Base-by-base conservation (phyloP, 2,329 filamentous ascomycete genomes). In the Huntiella omanensis region DNA sequence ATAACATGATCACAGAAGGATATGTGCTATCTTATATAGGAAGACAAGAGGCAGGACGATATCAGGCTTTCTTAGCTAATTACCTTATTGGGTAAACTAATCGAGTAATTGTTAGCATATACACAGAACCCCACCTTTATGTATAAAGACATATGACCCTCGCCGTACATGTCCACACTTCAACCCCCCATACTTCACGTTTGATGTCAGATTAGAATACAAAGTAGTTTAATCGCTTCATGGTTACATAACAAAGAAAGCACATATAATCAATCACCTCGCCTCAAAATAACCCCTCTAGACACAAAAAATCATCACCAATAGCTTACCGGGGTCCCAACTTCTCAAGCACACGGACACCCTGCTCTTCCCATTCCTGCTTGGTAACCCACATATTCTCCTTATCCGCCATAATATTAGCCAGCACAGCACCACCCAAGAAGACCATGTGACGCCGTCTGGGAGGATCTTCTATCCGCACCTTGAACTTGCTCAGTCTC, bases 381-480 rank as follows among this genome's bases (percentile, higher is more conserved):
- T 94, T 94, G 55, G 81, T 83, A 58, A 98, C 87, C 91, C 91
- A 98, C 91, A 96, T 96, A 61, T 80, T 83, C 62, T 95, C 85
- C 68, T 95, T 96, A 66, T 96, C 87, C 40, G 91, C 87, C 82
- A 98, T 96, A 63, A 98, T 92, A 61, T 96, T 96, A 55, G 91
- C 91, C 57, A 98, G 69, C 52, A 98, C 91, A 19, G 91, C 91
- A 55, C 91, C 91, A 49, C 91, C 91, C 47, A 98, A 66, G 72
- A 98, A 96, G n/a, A 98, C 91, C 87, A 98, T 96, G 69, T 98
- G 91, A 64, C 88, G 75, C 67, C 91, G 76, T 65, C 91, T 75
- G 33, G 91, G 91, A 44, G 91, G 91, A 62, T 98, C 91, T 63
- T 98, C 91, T 69, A 98, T 96, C 62, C 91, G 77, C 54, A 98